Evolutionary conservation across 2,329 filamentous ascomycete genomes (phyloP), one percentile per base, ranked within the genome.

Genomic region (Aspergillus quadricinctus): DNA sequence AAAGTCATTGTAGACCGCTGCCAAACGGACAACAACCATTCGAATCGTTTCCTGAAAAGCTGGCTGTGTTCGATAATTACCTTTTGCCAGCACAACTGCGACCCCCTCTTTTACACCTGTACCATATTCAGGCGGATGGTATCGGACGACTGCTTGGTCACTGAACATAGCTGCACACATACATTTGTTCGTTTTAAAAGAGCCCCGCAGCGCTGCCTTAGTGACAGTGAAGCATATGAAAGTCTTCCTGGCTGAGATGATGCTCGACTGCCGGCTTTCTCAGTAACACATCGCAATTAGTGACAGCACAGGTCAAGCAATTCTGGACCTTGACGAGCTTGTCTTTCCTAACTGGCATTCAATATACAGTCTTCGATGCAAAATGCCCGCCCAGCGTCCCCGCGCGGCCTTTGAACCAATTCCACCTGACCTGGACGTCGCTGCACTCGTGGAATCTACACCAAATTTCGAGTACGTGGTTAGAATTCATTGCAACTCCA

Each of bases 351-450:
- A 50, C 10, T 4, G 21, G 4, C 2, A 9, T 56, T 46, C 17
- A 14, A 19, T 43, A 7, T 11, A 19, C 19, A 4, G n/a, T 7
- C 9, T 43, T 23, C 21, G 23, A 46, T 14, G 23, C n/a, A 56
- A 19, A 28, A 96, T 96, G 92, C 88, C 90, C 54, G 81, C 88
- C 14, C 79, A 88, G 57, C 86, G 92, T 66, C 90, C 90, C 0
- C 88, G 91, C 69, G 91, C 92, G 17, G 90, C 92, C 52, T 97
- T 97, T 73, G 91, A 96, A 72, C 92, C 93, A 1, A 89, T 97
- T 49, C 84, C 92, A 0, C 92, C 92, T 0, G 85, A 93, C 67
- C 84, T 97, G 56, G 88, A 97, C 69, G 79, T 97, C 17, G 78
- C 84, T 41, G 76, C 78, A 1, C 80, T 97, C 1, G 90, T 97